Base-by-base conservation (phyloP, 495 filamentous ascomycete genomes). In the Penicillium desertorum region DNA sequence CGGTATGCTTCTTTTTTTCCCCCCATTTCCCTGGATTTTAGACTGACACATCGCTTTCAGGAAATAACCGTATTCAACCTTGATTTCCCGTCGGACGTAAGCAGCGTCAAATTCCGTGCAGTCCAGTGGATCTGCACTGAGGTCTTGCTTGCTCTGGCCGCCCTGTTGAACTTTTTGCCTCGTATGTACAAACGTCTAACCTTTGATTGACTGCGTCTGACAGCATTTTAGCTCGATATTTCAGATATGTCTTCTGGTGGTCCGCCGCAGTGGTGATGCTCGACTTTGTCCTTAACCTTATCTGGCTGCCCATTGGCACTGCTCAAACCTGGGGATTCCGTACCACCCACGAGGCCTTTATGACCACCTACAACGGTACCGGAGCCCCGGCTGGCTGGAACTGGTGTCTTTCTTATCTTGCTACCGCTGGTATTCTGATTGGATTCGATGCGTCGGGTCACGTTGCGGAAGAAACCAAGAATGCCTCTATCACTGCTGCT, bases 371-470 rank as follows among this genome's bases (percentile, higher is more conserved):
- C 62, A 83, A 83, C 51, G 80, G 77, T 27, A 83, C 81, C 12
- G 80, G 80, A 27, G 80, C 80, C 5, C 78, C 80, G 1, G 66
- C 71, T 19, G 81, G 77, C 14, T 83, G 81, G 81, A 83, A 83
- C 63, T 83, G 81, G 81, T 82, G 79, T 75, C 71, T 83, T 32
- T 81, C 78, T 22, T 83, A 80, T 63, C 74, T 82, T 45, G 81
- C 80, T 20, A 83, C 81, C 10, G 81, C 81, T n/a, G 81, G 81
- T 55, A 80, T 83, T 51, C 61, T 83, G 57, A 81, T 84, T 45
- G 81, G 81, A 42, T 84, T 82, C 48, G 81, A 84, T 63, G 81
- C 81, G 9, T 76, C 76, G 14, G 80, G 79, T 17, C 80, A 83
- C 59, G 76, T 83, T 52, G 78, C 79, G 0, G 81, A 84, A 59